A percentile compares a stretch with the other conserved stretches of the same genome.
phyloP scores from a whole-genome alignment of 2,329 filamentous ascomycete species.

The Diaporthe capsici region DNA sequence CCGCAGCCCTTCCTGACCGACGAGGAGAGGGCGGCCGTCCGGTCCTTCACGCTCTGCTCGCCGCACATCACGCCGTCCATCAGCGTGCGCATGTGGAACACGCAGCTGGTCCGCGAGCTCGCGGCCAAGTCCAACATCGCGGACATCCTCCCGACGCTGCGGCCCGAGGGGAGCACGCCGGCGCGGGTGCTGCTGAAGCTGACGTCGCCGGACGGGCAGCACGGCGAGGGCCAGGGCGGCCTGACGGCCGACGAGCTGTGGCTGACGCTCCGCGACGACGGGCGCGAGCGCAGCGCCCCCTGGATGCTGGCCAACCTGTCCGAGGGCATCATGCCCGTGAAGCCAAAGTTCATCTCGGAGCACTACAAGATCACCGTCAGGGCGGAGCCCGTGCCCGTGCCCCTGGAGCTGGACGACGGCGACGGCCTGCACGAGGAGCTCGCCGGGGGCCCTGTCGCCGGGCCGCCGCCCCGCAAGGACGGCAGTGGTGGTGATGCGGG shows the following conservation, averaged over 20 bases:
- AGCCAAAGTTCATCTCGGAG: not conserved
- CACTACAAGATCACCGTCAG: conserved; percentile 29
- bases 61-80: conserved; percentile 50
- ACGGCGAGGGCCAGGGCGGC: conserved; percentile 47
- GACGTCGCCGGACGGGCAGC: conserved; percentile 43
- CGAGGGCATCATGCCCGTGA: conserved; percentile 44
- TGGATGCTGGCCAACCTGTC: conserved; percentile 51
- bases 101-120: conserved; percentile 43
- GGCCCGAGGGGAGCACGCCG: conserved; percentile 42
- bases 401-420: conserved; percentile 31
- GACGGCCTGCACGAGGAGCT: not conserved
- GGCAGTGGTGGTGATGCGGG: conserved; percentile 38
- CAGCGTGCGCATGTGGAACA: conserved; percentile 41
- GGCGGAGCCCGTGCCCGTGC: conserved; percentile 43
- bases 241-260: conserved; percentile 53
- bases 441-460: not conserved
- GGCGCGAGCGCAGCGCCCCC: conserved; percentile 55
- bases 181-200: conserved; percentile 55
- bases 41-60: conserved; percentile 65
- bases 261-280: conserved; percentile 58
- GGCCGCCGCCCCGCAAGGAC: not conserved
- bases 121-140: conserved; percentile 42
- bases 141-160: conserved; percentile 45
- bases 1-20: conserved; percentile 54
- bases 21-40: conserved; percentile 54